Evolutionary conservation across 768 basidiomycete species (phyloP).

Genomic region (Chiua virens): DNA sequence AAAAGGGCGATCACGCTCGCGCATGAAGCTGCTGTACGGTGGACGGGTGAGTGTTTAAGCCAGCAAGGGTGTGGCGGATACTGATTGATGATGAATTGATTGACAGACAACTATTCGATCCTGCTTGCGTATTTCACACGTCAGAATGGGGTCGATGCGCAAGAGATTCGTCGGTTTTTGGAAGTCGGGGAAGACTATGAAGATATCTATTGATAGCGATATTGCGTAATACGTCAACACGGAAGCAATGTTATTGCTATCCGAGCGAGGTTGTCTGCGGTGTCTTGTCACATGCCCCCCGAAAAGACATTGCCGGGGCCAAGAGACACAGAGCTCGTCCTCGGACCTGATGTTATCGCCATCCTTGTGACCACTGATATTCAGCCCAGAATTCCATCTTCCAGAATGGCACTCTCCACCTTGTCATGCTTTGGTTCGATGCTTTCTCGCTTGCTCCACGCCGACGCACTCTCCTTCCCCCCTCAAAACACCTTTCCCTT

Average conservation of each 20-base stretch:
- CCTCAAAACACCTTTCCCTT: too few species aligned
- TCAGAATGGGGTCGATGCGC: conserved; percentile 54
- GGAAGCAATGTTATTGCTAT: conserved; percentile 8
- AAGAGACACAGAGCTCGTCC: conserved; percentile 12
- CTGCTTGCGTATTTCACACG: conserved; percentile 66
- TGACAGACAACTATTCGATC: conserved; percentile 67
- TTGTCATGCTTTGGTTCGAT: not conserved
- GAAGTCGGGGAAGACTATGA: conserved; percentile 75
- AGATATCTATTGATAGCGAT: conserved; percentile 50
- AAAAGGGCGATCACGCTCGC: conserved; percentile 70
- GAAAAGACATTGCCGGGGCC: conserved; percentile 24
- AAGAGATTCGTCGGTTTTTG: conserved; percentile 66
- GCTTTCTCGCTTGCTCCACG: not conserved
- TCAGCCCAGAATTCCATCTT: conserved; percentile 20
- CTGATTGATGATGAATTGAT: conserved; percentile 4
- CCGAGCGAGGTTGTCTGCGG: not conserved
- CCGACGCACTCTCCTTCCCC: not conserved
- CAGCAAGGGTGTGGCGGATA: not conserved
- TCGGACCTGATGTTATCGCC: conserved; percentile 3
- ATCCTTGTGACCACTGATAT: conserved; percentile 3
- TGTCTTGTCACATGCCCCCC: conserved; percentile 8
- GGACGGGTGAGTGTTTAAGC: conserved; percentile 69
- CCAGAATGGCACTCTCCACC: conserved; percentile 7
- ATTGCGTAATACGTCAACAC: conserved; percentile 17
- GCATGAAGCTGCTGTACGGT: conserved; percentile 79